phyloP scores from a whole-genome alignment of 352 stramenopile species.

The Phytophthora fragariae region DNA sequence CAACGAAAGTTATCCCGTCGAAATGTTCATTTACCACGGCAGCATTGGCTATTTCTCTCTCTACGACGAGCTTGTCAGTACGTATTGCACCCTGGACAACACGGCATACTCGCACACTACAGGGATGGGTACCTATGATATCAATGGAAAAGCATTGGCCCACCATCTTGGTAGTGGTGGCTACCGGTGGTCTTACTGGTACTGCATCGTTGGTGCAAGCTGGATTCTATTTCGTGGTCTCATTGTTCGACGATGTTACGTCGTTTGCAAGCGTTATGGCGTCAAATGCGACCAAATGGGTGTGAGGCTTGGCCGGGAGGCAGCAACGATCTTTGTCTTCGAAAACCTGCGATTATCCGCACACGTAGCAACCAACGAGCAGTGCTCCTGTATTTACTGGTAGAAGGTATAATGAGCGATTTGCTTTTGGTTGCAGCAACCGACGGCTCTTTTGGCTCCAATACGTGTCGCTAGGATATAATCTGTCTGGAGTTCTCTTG shows the following conservation, averaged over 20 bases:
- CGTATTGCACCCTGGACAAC: slow-evolving; percentile 1
- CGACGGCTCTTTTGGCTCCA: slow-evolving; percentile 18
- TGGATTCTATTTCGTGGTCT: slow-evolving; percentile 16
- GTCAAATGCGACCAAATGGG: slow-evolving; percentile 5
- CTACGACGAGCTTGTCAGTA: slow-evolving; percentile 15
- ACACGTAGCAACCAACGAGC: slow-evolving; percentile 6
- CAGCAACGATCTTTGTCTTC: slow-evolving; percentile 12
- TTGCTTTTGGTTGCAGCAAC: slow-evolving; percentile 13
- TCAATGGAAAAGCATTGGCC: slow-evolving; percentile 14
- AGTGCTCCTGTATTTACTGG: slow-evolving; percentile 8
- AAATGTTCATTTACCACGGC: slow-evolving; percentile 14
- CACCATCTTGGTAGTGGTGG: slow-evolving; percentile 2
- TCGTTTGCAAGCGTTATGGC: slow-evolving; percentile 16
- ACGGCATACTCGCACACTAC: slow-evolving; percentile 9
- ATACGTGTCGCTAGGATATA: slow-evolving; percentile 13
- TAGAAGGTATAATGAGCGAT: slow-evolving; percentile 21
- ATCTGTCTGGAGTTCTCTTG: slow-evolving; percentile 12
- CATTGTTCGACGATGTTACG: slow-evolving; percentile 9
- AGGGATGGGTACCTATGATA: slow-evolving; percentile 12
- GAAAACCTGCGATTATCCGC: slow-evolving; percentile 13
- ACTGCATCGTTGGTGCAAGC: slow-evolving; percentile 7
- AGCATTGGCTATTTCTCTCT: slow-evolving; percentile 20
- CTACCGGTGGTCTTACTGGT: slow-evolving; percentile 12
- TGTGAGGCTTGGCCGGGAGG: background rate
- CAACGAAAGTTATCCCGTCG: slow-evolving; percentile 3